A percentile compares a stretch with the other conserved stretches of the same genome.
Conservation (phyloP, 2,329 filamentous ascomycete genomes). For the Setomelanomma holmii region DNA sequence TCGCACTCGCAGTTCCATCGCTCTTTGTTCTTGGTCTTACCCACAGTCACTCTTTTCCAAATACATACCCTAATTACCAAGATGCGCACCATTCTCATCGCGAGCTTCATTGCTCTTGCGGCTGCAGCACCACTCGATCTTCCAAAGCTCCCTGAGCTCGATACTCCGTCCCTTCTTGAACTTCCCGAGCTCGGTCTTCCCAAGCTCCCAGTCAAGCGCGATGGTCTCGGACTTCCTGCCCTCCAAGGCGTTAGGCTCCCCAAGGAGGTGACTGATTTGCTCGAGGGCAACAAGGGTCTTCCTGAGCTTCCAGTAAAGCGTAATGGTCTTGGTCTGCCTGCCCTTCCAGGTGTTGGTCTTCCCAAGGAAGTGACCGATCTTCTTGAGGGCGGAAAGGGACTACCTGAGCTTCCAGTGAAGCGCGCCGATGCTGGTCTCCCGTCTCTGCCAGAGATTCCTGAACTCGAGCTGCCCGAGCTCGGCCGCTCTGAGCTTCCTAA, state of each 20-base stretch:
- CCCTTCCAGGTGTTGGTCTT: neutral
- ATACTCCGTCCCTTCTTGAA: neutral
- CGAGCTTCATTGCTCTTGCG: constrained; percentile 12
- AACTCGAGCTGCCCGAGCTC: neutral
- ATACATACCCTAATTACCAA: neutral
- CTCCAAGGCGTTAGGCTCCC: neutral
- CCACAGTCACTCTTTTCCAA: constrained; percentile 10
- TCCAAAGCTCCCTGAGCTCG: neutral
- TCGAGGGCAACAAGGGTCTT: neutral
- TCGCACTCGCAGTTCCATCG: neutral
- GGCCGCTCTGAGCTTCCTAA: neutral
- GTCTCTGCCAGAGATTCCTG: neutral
- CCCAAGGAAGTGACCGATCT: too few relatives aligned
- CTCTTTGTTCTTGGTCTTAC: constrained; percentile 1
- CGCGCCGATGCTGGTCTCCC: neutral
- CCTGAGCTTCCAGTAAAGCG: constrained; percentile 1
- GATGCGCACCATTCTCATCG: constrained; percentile 11
- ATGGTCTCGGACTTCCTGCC: neutral
- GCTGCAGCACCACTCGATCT: constrained; percentile 8
- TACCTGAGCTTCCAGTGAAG: neutral
- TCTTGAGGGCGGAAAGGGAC: neutral
- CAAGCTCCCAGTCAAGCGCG: constrained; percentile 2
- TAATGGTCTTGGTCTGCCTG: neutral
- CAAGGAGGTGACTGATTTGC: neutral
- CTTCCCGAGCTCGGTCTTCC: neutral